These are phyloP conservation scores for Bretschneidera sinensis DNA, from an alignment of 345 rosid genomes.

Conservation along the genomic window DNA sequence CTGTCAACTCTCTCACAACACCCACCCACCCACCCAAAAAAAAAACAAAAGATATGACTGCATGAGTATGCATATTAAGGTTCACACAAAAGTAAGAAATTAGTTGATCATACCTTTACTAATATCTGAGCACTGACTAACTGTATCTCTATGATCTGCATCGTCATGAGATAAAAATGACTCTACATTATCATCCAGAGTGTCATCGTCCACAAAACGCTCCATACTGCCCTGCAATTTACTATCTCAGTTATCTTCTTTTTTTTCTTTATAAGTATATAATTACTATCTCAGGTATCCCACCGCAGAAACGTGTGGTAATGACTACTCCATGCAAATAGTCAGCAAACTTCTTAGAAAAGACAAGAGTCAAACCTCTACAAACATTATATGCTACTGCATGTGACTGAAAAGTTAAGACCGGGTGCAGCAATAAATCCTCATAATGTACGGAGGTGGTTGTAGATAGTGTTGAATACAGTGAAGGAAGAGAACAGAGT, in stretches of 20 bases:
- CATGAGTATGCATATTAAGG: background rate
- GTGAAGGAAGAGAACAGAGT: no score
- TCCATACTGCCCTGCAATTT: slow-evolving; percentile 50
- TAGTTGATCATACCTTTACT: slow-evolving; percentile 36
- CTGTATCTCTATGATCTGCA: slow-evolving; percentile 39
- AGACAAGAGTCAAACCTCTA: background rate
- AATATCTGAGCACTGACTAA: slow-evolving; percentile 28
- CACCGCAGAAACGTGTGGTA: slow-evolving; percentile 5
- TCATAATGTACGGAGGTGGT: no score
- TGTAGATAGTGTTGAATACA: no score
- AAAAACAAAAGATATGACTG: background rate
- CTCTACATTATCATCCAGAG: slow-evolving; percentile 55
- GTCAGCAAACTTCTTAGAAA: background rate
- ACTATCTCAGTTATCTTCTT: slow-evolving; percentile 16
- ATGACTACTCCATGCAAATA: background rate
- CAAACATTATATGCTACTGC: no score
- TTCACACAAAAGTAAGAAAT: background rate
- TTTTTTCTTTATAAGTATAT: no score
- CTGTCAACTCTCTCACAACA: background rate
- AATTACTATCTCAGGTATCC: slow-evolving; percentile 12
- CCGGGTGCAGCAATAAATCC: no score
- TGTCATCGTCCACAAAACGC: slow-evolving; percentile 44
- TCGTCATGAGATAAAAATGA: slow-evolving; percentile 51
- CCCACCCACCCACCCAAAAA: background rate
- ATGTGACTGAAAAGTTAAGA: no score